Evolutionary conservation across 164 flowering plant species (phyloP), one percentile per base, ranked within the genome.

Genomic region (Taxillus chinensis): DNA sequence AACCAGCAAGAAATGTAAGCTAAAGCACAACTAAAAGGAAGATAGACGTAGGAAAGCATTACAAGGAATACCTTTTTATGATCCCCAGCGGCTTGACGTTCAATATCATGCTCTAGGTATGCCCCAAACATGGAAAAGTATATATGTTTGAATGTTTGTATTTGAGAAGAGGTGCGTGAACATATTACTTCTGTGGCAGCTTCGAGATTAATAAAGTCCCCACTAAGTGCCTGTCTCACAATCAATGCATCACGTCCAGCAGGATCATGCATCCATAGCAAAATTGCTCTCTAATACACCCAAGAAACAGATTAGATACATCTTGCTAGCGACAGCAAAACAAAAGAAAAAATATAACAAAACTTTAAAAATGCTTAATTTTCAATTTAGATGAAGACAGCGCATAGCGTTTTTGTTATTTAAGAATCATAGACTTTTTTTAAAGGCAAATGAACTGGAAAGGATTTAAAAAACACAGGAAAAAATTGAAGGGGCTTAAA

Each of bases 121-220:
- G 55, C 43, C 45, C 82, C 73, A 71, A 57, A 85, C 57, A 45
- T 71, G 9, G 79, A n/a, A 68, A 57, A 50, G 66, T 85, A 89
- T 40, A 77, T 60, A 68, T 84, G 84, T 62, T 83, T 89, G 41
- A 85, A 63, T 13, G 73, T 71, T 63, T 80, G 87, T 45, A 89
- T 75, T 63, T 86, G 92, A 41, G 93, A 12, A 16, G 90, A 67
- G 39, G 90, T 81, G 2, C 96, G 87, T 55, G 96, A 81, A 69
- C 98, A 89, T 67, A 91, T 86, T 7, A 89, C 76, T 80, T 89
- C 96, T 61, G 86, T 83, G 12, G 79, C 89, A 70, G 80, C 83
- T 68, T 57, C 63, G 7, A 76, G 71, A 73, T 81, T 79, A 45
- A 70, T 49, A 3, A 49, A 11, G 11, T 75, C 65, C 15, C 71